These are phyloP conservation scores for Mycena epipterygia DNA, from an alignment of 768 basidiomycete species.

Conservation along the genomic window DNA sequence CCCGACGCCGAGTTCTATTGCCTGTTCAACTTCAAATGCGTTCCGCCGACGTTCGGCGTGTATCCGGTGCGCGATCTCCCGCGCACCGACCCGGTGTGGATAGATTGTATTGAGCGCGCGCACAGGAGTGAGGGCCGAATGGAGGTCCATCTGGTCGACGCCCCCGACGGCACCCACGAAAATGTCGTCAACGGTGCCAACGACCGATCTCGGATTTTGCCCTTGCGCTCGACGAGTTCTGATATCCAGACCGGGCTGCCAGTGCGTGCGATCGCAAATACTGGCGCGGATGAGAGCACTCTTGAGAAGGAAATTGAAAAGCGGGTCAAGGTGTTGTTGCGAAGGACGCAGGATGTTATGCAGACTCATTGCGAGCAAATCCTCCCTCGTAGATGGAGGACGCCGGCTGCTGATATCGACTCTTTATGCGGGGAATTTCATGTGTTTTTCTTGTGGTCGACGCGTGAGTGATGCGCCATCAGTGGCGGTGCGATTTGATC, in stretches of 20 bases:
- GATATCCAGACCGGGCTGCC: neutral
- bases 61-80: neutral
- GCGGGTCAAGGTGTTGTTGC: neutral
- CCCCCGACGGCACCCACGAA: neutral
- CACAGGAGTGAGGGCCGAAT: neutral
- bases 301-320: neutral
- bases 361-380: neutral
- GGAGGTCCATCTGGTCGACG: neutral
- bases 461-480: no score
- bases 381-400: no score
- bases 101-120: neutral
- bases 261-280: neutral
- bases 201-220: neutral
- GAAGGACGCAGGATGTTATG: neutral
- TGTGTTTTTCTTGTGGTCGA: no score
- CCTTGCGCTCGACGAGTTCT: neutral
- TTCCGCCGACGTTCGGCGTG: neutral
- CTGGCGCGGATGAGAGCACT: neutral
- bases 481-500: no score
- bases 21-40: neutral
- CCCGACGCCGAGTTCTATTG: neutral
- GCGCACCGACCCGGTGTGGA: neutral
- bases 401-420: no score
- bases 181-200: neutral
- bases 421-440: no score